These are phyloP conservation scores for Ustulina deusta DNA, from an alignment of 2,329 filamentous ascomycete species.

Conservation along the genomic window DNA sequence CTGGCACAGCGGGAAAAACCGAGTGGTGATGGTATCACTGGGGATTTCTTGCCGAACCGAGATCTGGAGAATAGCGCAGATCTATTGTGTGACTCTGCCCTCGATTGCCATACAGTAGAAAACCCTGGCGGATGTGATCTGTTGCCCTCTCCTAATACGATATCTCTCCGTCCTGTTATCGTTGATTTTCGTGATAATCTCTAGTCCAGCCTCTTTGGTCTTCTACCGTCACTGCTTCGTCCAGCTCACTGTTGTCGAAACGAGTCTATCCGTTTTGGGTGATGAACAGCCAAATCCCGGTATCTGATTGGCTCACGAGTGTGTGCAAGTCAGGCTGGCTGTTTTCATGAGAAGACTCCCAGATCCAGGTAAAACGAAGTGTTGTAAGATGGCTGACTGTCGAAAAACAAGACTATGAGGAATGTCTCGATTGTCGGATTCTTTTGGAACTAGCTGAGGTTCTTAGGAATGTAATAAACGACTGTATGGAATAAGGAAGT, in stretches of 20 bases:
- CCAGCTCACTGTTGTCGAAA: neutral
- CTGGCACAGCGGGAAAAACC: slow-evolving; percentile 6
- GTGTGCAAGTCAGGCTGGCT: slow-evolving; percentile 4
- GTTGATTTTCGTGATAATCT: slow-evolving; percentile 1
- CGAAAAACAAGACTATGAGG: neutral
- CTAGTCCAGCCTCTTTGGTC: too few relatives aligned
- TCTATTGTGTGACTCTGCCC: slow-evolving; percentile 4
- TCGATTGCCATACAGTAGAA: slow-evolving; percentile 3
- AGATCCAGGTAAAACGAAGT: neutral
- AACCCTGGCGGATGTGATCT: neutral
- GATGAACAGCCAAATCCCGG: slow-evolving; percentile 18
- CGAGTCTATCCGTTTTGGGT: slow-evolving; percentile 25
- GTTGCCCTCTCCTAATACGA: neutral
- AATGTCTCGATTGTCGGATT: neutral
- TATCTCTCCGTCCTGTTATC: neutral
- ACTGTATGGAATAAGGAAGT: neutral
- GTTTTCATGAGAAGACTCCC: neutral
- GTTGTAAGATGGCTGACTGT: neutral
- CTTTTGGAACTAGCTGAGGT: neutral
- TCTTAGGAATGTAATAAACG: slow-evolving; percentile 15
- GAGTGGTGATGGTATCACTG: slow-evolving; percentile 16
- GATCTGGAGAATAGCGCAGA: slow-evolving; percentile 3
- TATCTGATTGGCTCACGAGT: slow-evolving; percentile 29
- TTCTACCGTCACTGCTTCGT: neutral
- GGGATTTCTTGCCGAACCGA: slow-evolving; percentile 7